Base-by-base conservation (phyloP, 2,329 filamentous ascomycete species). In the Penicillium sp. region DNA sequence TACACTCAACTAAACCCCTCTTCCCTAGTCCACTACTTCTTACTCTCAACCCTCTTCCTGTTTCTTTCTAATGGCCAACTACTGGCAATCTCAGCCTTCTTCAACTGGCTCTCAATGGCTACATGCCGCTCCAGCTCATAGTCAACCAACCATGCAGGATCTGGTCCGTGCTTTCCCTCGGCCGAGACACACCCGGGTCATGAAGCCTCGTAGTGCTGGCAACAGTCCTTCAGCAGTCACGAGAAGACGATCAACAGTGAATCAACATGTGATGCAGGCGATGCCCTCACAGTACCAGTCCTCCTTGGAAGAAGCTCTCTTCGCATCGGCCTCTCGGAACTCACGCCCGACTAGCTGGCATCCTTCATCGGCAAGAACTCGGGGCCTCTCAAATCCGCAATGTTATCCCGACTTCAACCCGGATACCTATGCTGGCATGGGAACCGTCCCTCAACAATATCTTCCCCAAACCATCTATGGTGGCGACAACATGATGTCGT, bases 331-430 rank as follows among this genome's bases (percentile, higher is more conserved):
- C 46, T 73, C 71, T 38, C 74, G 70, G 62, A 55, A 78, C 38
- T 73, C 74, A 48, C 82, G 88, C 40, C 88, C 88, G 5, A 77
- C 89, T 43, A 91, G 88, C 77, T 92, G 89, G 89, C 89, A 92
- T 69, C 87, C 88, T 3, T 82, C 83, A 21, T 83, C 86, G 9
- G 54, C 71, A 72, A 53, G 67, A 67, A 31, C 65, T 65, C 49
- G 68, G 69, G 65, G 61, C 4, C 64, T 67, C 50, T 58, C 64
- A 2, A 59, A 61, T 22, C 57, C 66, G 9, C 58, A 63, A 44
- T 64, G 61, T 46, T 47, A 57, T 24, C 56, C 65, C 5, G 46
- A 61, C 10, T 60, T 60, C 43, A 45, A 56, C 40, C 42, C 61
- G 38, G 57, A 64, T 18, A 64, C 55, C 22, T 55, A 66, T 24